Base-by-base conservation (phyloP, 768 basidiomycete species). In the Lyophyllum shimeji region DNA sequence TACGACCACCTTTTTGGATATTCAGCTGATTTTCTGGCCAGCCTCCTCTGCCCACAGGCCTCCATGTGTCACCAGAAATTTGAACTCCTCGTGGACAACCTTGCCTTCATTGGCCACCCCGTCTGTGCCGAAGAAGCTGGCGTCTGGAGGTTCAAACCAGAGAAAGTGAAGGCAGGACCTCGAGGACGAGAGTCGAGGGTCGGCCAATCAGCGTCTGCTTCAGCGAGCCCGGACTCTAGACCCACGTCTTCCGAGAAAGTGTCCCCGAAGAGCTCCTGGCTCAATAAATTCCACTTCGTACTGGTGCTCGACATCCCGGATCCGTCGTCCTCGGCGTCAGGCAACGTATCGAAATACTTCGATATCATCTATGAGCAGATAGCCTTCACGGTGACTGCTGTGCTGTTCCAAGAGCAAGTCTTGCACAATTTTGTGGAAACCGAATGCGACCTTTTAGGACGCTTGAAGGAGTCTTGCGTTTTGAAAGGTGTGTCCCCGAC, bases 41-140 rank as follows among this genome's bases (percentile, higher is more conserved):
- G 81, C 43, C 74, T 96, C 60, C 78, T 98, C 2, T 90, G 89
- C 56, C 95, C 96, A 0, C 80, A 85, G 44, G 73, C 76, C 27
- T 79, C 85, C 13, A 84, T 95, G 69, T 97, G 94, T 64, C 93
- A 99, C 70, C 91, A 93, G 69, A 93, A 93, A 65, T 98, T 97
- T 66, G 94, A 96, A 68, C 82, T 99, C 27, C 72, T 92, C 39
- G 88, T 97, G 23, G 95, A 98, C 67, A 88, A 95, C 63, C 78
- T 98, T 23, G 91, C 86, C 5, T 98, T 98, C 69, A 80, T 98
- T 43, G 97, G 97, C 0, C 95, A 98, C 69, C 97, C 96, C 1
- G 94, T 98, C 2, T 90, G 89, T 66, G 83, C 82, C 11, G 88
- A 90, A 50, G 64, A 75, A 25, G 86, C 88, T 61, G 90, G 88